Evolutionary conservation across 2,329 filamentous ascomycete genomes (phyloP), one percentile per base, ranked within the genome.

Genomic region (Chaetomiaceae sp.): DNA sequence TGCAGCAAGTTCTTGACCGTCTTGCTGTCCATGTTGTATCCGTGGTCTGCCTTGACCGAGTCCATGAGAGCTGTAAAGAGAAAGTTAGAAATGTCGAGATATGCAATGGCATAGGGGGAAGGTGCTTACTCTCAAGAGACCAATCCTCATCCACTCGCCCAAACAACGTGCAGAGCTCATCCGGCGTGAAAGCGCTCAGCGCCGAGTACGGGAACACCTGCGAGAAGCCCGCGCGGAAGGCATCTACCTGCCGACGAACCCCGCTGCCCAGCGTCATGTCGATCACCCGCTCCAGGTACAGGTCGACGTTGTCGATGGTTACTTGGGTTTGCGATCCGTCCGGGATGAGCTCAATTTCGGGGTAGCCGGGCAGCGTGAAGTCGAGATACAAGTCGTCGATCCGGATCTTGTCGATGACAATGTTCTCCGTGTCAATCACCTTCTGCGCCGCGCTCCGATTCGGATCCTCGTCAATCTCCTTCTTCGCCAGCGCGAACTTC

Each of bases 31-130:
- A 99, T 93, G 62, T 97, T 99, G 74, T 89, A 99, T 8, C 93
- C 93, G 66, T 99, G 93, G 62, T 99, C 93, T 23, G 93, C 93
- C 73, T 99, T 99, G 73, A 99, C 92, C 0, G 92, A 96, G 65
- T 99, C 93, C 81, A 95, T 95, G 35, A 99, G 81, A 53, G 93
- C 89, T 93, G 25, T 54, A 38, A 41, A 54, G 23, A 56, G 60
- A 52, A 63, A 58, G 65, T 61, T 35, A 57, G 34, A 53, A 2
- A 17, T 8, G 21, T 23, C 39, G 13, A 10, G 13, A 1, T 7
- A 7, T 3, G 43, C 19, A 21, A 31, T n/a, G n/a, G 25, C 25
- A 10, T 27, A 10, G 25, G 6, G 25, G 25, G 25, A 19, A 9
- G 9, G 42, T 49, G 77, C 88, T 78, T 81, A 93, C 89, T 99